These are phyloP conservation scores for Hymenoscyphus albidus DNA, from an alignment of 2,329 filamentous ascomycete species.

Conservation along the genomic window DNA sequence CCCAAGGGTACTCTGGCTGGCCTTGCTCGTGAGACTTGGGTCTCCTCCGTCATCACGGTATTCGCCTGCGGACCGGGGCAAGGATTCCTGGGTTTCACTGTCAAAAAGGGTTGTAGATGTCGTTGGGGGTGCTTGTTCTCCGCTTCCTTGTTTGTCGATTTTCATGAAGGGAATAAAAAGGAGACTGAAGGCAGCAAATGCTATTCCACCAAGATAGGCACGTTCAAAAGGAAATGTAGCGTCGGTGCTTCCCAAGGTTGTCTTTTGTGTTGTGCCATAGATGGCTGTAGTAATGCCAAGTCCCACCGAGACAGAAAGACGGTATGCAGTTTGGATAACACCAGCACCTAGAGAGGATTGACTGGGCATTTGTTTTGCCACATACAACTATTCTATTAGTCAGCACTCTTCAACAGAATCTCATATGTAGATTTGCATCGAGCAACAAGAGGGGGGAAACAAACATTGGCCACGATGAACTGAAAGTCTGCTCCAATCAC, in stretches of 20 bases:
- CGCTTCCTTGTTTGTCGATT: slow-evolving; percentile 32
- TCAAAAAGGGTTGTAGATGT: not conserved
- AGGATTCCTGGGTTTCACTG: not conserved
- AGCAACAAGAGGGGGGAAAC: slow-evolving; percentile 27
- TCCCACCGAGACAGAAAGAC: slow-evolving; percentile 46
- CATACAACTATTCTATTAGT: slow-evolving; percentile 53
- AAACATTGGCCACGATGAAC: slow-evolving; percentile 65
- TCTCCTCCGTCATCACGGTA: slow-evolving; percentile 6
- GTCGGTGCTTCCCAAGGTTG: slow-evolving; percentile 38
- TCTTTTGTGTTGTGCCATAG: slow-evolving; percentile 35
- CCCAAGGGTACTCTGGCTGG: slow-evolving; percentile 12
- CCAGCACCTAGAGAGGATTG: slow-evolving; percentile 63
- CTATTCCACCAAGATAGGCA: slow-evolving; percentile 48
- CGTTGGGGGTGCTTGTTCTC: not conserved
- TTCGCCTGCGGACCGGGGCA: slow-evolving; percentile 10
- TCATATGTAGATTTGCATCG: not conserved
- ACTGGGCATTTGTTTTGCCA: slow-evolving; percentile 59
- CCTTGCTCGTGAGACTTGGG: slow-evolving; percentile 7
- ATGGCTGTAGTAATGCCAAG: slow-evolving; percentile 61
- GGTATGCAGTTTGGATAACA: slow-evolving; percentile 62
- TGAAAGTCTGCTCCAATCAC: slow-evolving; percentile 66
- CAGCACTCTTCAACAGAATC: slow-evolving; percentile 1
- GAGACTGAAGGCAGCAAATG: slow-evolving; percentile 42
- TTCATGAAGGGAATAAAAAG: slow-evolving; percentile 49
- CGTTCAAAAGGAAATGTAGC: slow-evolving; percentile 47